Base-by-base conservation (phyloP, 805 yeast species). In the Cyberlindnera maclurae region DNA sequence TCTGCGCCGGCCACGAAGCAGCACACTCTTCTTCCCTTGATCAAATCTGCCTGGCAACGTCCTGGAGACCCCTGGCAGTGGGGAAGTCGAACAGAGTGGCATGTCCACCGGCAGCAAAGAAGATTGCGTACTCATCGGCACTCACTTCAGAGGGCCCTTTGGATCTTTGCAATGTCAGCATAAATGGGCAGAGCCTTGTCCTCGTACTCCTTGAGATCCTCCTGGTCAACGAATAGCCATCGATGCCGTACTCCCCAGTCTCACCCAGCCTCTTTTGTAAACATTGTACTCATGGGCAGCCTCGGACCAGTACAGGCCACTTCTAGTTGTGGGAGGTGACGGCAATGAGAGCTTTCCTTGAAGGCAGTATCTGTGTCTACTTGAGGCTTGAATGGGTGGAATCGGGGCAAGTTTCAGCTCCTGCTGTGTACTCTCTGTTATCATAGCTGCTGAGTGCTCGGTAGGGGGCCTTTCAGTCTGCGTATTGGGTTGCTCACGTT, bases 31-130 rank as follows among this genome's bases (percentile, higher is more conserved):
- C 69, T 73, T 39, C 79, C 83, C 44, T 70, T 55, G 39, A 71
- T 63, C 37, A 80, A 47, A 77, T 68, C 16, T 62, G 58, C 22
- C 62, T 57, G 15, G 77, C 79, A 31, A 73, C 41, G 17, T 53
- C 44, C 39, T 70, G 75, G 38, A 78, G 58, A 13, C 53, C 65
- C 5, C 52, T 57, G 12, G 81, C 80, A 3, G 54, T 61, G 33
- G 79, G 79, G 58, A 65, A 77, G 55, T 79, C 86, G 46, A 68
- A 74, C 30, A 70, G 46, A 22, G 80, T 63, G 24, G 75, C 86
- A 51, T 80, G 86, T 29, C 87, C 86, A 36, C 77, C 86, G 35
- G 82, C 70, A 30, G 80, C 82, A 48, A 63, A 77, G 54, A 78
- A 68, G 43, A 77, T 65, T 33, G 65, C 66, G 56, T 66, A 79